Conservation (phyloP, 129 eudicot species). For the Saposhnikovia divaricata region DNA sequence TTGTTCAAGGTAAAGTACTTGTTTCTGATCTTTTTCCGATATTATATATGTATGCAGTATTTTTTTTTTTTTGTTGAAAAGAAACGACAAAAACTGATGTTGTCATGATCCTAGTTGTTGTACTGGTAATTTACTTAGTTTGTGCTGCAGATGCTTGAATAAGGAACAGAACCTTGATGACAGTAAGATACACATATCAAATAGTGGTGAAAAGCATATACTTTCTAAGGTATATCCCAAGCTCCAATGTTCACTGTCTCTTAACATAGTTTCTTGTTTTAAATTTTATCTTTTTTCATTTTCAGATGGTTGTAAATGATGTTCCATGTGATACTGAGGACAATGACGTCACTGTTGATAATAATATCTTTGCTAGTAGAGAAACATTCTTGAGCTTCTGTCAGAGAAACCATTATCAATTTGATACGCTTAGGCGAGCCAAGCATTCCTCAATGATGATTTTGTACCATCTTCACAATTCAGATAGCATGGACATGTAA, state of each 20-base stretch:
- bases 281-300: constrained; percentile 1
- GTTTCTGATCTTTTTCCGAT: background rate
- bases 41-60: background rate
- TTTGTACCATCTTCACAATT: constrained; percentile 55
- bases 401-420: constrained; percentile 59
- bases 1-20: constrained; percentile 51
- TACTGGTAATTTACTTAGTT: constrained; percentile 4
- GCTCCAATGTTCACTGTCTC: constrained; percentile 1
- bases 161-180: constrained; percentile 19
- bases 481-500: constrained; percentile 2
- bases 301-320: constrained; percentile 45
- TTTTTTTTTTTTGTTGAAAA: too few species aligned
- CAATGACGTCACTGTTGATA: constrained; percentile 42
- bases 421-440: constrained; percentile 73
- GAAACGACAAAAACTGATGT: background rate
- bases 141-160: constrained; percentile 50
- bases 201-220: constrained; percentile 47
- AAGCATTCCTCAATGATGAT: constrained; percentile 94
- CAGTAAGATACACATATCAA: constrained; percentile 43
- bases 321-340: constrained; percentile 60
- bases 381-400: constrained; percentile 63
- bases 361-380: constrained; percentile 48
- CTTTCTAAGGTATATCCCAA: constrained; percentile 48
- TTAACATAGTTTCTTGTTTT: background rate
- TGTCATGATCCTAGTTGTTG: background rate